Conservation (phyloP, 495 filamentous ascomycete genomes). For the Aspergillus campestris region DNA sequence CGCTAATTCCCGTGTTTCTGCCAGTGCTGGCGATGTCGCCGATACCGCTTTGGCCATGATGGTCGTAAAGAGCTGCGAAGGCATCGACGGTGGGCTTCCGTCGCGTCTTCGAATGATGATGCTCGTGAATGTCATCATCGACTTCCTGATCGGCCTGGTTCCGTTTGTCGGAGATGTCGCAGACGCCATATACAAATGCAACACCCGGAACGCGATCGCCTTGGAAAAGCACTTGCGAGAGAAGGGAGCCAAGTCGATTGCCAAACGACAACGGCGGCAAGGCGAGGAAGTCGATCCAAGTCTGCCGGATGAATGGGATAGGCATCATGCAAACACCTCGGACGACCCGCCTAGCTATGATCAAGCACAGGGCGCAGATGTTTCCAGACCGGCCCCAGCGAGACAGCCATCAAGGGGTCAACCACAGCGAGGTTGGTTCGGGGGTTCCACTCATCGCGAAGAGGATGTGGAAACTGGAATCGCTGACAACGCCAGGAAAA, state of each 20-base stretch:
- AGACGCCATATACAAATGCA: slow-evolving; percentile 60
- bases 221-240: slow-evolving; percentile 64
- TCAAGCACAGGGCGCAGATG: no score
- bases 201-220: slow-evolving; percentile 67
- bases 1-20: slow-evolving; percentile 2
- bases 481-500: slow-evolving; percentile 1
- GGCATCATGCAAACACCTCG: slow-evolving; percentile 16
- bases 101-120: slow-evolving; percentile 49
- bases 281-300: slow-evolving; percentile 24
- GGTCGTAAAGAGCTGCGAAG: slow-evolving; percentile 57
- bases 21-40: slow-evolving; percentile 63
- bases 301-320: slow-evolving; percentile 35
- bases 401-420: slow-evolving; percentile 17
- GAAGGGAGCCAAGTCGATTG: slow-evolving; percentile 24
- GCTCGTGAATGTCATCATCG: slow-evolving; percentile 67
- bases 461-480: slow-evolving; percentile 26
- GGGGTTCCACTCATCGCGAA: slow-evolving; percentile 20
- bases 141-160: slow-evolving; percentile 74
- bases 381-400: slow-evolving; percentile 1
- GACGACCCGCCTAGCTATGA: slow-evolving; percentile 2
- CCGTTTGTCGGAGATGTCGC: slow-evolving; percentile 79
- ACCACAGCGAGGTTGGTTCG: slow-evolving; percentile 24
- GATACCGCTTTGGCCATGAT: slow-evolving; percentile 55
- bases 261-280: slow-evolving; percentile 12
- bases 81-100: slow-evolving; percentile 66